phyloP scores from a whole-genome alignment of 148 eudicot genomes.

The Euryodendron excelsum region DNA sequence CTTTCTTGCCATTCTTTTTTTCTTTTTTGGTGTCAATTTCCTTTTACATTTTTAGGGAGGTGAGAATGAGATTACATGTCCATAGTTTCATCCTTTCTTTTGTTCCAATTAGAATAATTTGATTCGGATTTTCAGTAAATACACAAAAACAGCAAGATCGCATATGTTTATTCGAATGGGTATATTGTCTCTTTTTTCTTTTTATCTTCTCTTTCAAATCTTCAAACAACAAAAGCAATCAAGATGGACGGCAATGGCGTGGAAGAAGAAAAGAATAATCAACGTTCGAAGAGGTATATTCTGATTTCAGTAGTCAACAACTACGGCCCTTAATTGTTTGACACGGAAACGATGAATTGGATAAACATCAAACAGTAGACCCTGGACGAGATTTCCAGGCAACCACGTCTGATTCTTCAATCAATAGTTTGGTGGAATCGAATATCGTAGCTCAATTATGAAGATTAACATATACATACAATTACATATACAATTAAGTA shows the following conservation, averaged over 20 bases:
- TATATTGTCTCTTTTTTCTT: not conserved
- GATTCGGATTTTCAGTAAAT: constrained; percentile 12
- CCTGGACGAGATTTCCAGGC: constrained; percentile 26
- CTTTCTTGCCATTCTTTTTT: too few species aligned
- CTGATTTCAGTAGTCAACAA: constrained; percentile 31
- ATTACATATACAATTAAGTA: too few species aligned
- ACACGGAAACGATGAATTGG: constrained; percentile 32
- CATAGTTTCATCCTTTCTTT: constrained; percentile 24
- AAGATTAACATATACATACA: too few species aligned
- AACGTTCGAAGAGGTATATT: constrained; percentile 6
- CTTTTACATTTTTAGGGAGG: not conserved
- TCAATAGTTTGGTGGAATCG: too few species aligned
- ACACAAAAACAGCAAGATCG: constrained; percentile 2
- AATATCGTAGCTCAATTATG: too few species aligned
- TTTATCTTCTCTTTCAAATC: not conserved
- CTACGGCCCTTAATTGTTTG: constrained; percentile 34
- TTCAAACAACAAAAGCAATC: not conserved
- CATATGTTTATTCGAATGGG: not conserved
- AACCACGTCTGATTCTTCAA: too few species aligned
- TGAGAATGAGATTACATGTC: constrained; percentile 15
- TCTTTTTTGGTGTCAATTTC: not conserved
- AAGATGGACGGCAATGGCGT: not conserved
- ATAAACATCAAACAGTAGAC: constrained; percentile 15
- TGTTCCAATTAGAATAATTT: constrained; percentile 26
- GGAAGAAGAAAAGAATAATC: constrained; percentile 8